Evolutionary conservation across 139 green algal genomes (phyloP), one percentile per base, ranked within the genome.

Genomic region (Microglena sp.): DNA sequence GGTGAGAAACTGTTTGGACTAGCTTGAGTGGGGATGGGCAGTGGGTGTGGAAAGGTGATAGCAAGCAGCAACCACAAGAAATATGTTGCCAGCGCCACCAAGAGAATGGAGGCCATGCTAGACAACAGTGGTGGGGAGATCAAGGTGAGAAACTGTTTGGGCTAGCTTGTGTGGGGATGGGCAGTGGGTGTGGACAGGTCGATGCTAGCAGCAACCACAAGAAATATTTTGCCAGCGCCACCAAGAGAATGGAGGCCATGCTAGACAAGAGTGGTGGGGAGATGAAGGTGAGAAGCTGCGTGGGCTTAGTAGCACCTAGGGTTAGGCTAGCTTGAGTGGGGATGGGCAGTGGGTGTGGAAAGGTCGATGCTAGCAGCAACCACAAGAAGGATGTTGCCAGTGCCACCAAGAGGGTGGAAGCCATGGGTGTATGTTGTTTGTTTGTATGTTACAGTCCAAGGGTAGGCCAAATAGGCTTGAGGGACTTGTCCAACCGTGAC

Each of bases 231-330:
- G 62, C 40, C 1, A 82, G 88, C 7, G 53, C 62, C 5, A 66
- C 91, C 21, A 87, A 89, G 62, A 71, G 75, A 43, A 60, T 92
- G 28, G 89, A 95, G 45, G 66, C 67, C 1, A 70, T 89, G 43
- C 31, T 90, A 33, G 81, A 87, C 54, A 57, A 62, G 18, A 44
- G 57, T 33, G 66, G 50, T 45, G 55, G 43, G 50, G n/a, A n/a
- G n/a, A n/a, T n/a, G n/a, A n/a, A n/a, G n/a, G n/a, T n/a, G n/a
- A n/a, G n/a, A n/a, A n/a, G n/a, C n/a, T n/a, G n/a, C n/a, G n/a
- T n/a, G n/a, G n/a, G n/a, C n/a, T n/a, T n/a, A n/a, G n/a, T n/a
- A n/a, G n/a, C n/a, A n/a, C n/a, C n/a, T n/a, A n/a, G n/a, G n/a
- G n/a, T n/a, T n/a, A n/a, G n/a, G n/a, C n/a, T n/a, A n/a, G n/a